phyloP scores from a whole-genome alignment of 306 rosid genomes.

The Gleditsia sinensis region DNA sequence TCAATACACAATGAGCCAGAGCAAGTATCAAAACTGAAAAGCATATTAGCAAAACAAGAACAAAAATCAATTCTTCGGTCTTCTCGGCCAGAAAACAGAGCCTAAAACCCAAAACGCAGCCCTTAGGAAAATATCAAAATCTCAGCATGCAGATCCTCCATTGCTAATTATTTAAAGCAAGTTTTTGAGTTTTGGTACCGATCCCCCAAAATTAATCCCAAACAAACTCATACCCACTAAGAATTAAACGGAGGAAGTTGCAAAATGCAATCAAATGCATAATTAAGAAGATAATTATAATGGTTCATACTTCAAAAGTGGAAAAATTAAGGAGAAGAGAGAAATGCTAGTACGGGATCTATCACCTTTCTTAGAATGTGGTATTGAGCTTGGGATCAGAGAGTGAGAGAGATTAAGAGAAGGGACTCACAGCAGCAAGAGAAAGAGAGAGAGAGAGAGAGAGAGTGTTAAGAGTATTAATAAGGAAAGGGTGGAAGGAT shows the following conservation, averaged over 20 bases:
- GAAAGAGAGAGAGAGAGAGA: neutral
- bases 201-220: neutral
- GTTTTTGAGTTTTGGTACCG: neutral
- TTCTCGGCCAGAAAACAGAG: constrained; percentile 16
- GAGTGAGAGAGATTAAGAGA: too few species aligned
- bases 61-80: neutral
- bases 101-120: neutral
- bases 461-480: constrained; percentile 36
- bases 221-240: neutral
- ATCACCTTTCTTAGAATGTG: constrained; percentile 37
- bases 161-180: neutral
- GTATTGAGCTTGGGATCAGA: constrained; percentile 21
- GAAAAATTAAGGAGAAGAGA: neutral
- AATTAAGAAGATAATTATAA: neutral
- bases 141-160: constrained; percentile 33
- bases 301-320: neutral
- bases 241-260: neutral
- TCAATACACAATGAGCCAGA: neutral
- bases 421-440: neutral
- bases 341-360: neutral
- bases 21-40: constrained; percentile 19
- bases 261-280: constrained; percentile 11
- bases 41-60: too few species aligned
- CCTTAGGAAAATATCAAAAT: neutral
- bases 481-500: constrained; percentile 9